Base-by-base conservation (phyloP, 1,284 basidiomycete genomes). In the Sanghuangporus weigelae region DNA sequence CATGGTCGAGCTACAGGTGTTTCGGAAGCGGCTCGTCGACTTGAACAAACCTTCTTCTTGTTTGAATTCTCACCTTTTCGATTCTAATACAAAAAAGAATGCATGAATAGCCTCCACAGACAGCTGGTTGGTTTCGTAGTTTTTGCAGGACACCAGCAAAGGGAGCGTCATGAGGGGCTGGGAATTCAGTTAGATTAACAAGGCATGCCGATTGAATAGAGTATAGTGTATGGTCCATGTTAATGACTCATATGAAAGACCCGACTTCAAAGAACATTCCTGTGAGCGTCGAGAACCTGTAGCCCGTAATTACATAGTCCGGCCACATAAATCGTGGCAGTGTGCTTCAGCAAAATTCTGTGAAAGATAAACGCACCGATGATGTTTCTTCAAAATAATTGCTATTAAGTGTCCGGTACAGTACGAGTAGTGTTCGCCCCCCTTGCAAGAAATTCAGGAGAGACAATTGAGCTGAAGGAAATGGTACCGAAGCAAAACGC, bases 1-100 rank as follows among this genome's bases (percentile, higher is more conserved):
- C 39, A 50, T 26, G 31, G 35, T 23, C 36, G 51, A 55, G 40
- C 14, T 31, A 42, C 55, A 46, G 51, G 46, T 62, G 60, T 62
- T 62, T 62, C 60, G 60, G 60, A 62, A 62, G 60, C 60, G 60
- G 60, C 60, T 62, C 60, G 60, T 62, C 60, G 60, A 35, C 40
- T 39, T 62, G 60, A 62, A 57, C 19, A 12, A 62, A 54, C 54
- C 36, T 57, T 36, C 11, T 8, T 26, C 21, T 46, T 35, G 36
- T 48, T 31, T 31, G 3, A 31, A 4, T 31, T 31, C 26, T 31
- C 26, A 31, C 26, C 26, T 31, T 31, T 2, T 31, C 26, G 26
- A 5, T 31, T 2, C 26, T 31, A 31, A 2, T 31, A 31, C 21
- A 8, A 60, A 39, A 19, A 1, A 56, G 12, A 53, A 4, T 12